Evolutionary conservation across 1,139 yeast genomes (phyloP).

Genomic region (Pichia sp.): DNA sequence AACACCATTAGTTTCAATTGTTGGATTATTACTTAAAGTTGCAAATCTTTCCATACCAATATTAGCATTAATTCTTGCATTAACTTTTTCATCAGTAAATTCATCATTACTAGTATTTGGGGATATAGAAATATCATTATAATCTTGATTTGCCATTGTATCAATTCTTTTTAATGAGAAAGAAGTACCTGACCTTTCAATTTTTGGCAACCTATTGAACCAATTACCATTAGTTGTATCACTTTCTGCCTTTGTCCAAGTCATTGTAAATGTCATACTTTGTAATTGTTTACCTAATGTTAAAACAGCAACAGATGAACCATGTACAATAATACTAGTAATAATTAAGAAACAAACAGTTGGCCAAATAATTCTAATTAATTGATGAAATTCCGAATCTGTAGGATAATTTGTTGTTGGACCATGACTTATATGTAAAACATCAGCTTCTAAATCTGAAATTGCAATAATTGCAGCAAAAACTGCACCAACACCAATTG

Average conservation of each 20-base stretch:
- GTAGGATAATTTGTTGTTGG: slow-evolving; percentile 54
- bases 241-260: slow-evolving; percentile 53
- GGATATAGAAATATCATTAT: slow-evolving; percentile 10
- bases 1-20: slow-evolving; percentile 49
- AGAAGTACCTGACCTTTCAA: slow-evolving; percentile 66
- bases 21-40: slow-evolving; percentile 28
- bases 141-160: slow-evolving; percentile 40
- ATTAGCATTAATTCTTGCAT: slow-evolving; percentile 14
- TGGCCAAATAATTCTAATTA: slow-evolving; percentile 84
- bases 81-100: slow-evolving; percentile 12
- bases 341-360: slow-evolving; percentile 77
- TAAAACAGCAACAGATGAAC: slow-evolving; percentile 92
- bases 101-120: slow-evolving; percentile 9
- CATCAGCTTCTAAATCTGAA: slow-evolving; percentile 59
- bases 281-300: slow-evolving; percentile 77
- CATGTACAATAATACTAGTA: slow-evolving; percentile 87
- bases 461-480: slow-evolving; percentile 85
- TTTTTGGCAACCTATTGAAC: slow-evolving; percentile 75
- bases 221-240: slow-evolving; percentile 56
- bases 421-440: slow-evolving; percentile 41
- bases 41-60: slow-evolving; percentile 17
- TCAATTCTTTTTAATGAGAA: slow-evolving; percentile 79
- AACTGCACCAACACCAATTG: slow-evolving; percentile 96
- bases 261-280: slow-evolving; percentile 88
- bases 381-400: slow-evolving; percentile 56